Evolutionary conservation across 805 yeast species (phyloP).

Genomic region (Ascoidea asiatica): DNA sequence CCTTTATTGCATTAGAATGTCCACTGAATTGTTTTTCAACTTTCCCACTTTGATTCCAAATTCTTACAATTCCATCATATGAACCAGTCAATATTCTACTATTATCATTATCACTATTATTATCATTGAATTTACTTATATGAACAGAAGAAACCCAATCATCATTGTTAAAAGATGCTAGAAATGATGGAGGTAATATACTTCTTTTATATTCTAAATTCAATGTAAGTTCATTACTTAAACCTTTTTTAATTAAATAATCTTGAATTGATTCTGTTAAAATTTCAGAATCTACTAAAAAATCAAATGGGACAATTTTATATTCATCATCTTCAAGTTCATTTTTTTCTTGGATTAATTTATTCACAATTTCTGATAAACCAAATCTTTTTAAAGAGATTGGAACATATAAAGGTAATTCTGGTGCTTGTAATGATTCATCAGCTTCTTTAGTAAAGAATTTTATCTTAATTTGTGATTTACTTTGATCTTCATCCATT

Average conservation of each 20-base stretch:
- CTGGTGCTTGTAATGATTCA: conserved; percentile 54
- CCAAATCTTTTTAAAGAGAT: conserved; percentile 80
- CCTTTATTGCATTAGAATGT: conserved; percentile 76
- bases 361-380: conserved; percentile 89
- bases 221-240: conserved; percentile 70
- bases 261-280: conserved; percentile 70
- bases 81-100: conserved; percentile 68
- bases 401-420: conserved; percentile 81
- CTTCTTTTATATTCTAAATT: conserved; percentile 85
- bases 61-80: conserved; percentile 88
- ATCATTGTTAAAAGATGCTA: conserved; percentile 80
- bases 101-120: too few relatives aligned
- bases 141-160: conserved; percentile 88
- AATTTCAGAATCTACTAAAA: conserved; percentile 73
- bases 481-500: conserved; percentile 13
- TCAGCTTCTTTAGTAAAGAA: conserved; percentile 81
- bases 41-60: conserved; percentile 73
- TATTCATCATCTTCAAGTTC: conserved; percentile 20
- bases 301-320: conserved; percentile 80
- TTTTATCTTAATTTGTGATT: conserved; percentile 65
- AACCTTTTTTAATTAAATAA: conserved; percentile 61
- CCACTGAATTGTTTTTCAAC: conserved; percentile 75
- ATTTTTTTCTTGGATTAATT: conserved; percentile 39
- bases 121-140: conserved; percentile 28
- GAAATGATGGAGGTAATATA: conserved; percentile 83